Evolutionary conservation across 2,329 filamentous ascomycete genomes (phyloP), one percentile per base, ranked within the genome.

Genomic region (Phaeosphaeriaceae sp.): DNA sequence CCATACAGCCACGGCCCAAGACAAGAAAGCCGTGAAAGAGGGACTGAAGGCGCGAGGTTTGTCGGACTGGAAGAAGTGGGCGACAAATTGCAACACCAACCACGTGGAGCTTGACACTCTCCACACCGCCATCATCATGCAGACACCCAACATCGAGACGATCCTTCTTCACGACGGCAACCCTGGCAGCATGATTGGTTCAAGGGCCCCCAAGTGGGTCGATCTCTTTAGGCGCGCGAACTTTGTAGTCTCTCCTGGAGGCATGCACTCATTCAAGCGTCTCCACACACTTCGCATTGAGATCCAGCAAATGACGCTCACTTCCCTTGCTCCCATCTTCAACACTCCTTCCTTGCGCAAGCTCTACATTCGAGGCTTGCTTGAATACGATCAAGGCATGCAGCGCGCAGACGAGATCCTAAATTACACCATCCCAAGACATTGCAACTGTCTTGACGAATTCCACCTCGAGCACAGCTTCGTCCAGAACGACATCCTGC

Each of bases 1-100:
- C 1, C 68, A 71, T 42, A 22, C 10, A 17, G 60, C 70, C 11
- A 67, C 60, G 33, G 58, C 71, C 22, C 49, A 58, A 13, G 72
- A 75, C 36, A 71, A 71, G 31, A 66, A 67, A 50, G 56, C 58
- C 6, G 61, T 74, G 11, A 74, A 75, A 50, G 60, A 67, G n/a
- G 64, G 65, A 9, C 56, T 73, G 20, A 69, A 60, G 33, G 42
- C 22, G 6, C 51, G 69, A 1, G 53, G 60, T 19, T 61, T 69
- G 9, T 60, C 68, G 0, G 53, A 59, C 24, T 75, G 73, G 73
- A 74, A 74, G 53, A 27, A 33, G 1, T 70, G 63, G 66, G 69
- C 69, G 7, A 57, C 59, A 1, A 47, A 59, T 10, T 74, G 70
- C 46, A 73, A 71, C 36, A 48, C 61, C 11, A 22, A 41, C 0